Conservation (phyloP, 495 filamentous ascomycete genomes). For the Xylaria palmicola region DNA sequence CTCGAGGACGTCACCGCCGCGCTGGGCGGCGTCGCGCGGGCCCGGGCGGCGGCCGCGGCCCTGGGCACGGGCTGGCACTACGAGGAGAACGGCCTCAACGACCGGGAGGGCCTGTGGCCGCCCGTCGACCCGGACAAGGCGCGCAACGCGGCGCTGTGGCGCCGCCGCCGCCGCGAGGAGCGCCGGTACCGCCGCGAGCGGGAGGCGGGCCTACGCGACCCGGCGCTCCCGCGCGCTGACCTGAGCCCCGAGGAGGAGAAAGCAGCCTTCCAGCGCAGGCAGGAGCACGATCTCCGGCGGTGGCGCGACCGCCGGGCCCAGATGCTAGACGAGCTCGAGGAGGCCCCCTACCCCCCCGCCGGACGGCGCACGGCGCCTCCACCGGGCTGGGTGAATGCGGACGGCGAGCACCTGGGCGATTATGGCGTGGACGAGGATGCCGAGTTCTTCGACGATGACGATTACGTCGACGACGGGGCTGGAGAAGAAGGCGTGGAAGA, state of each 20-base stretch:
- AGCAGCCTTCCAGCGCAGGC: constrained; percentile 38
- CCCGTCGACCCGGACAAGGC: constrained; percentile 87
- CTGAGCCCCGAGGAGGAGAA: constrained; percentile 46
- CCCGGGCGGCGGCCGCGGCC: constrained; percentile 10
- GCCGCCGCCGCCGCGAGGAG: constrained; percentile 30
- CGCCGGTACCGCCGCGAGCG: constrained; percentile 57
- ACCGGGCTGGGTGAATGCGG: constrained; percentile 75
- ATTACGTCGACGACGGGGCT: background rate
- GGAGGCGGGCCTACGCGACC: constrained; percentile 27
- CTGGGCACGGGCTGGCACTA: constrained; percentile 59
- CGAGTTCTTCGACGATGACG: constrained; percentile 66
- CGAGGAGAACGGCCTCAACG: constrained; percentile 86
- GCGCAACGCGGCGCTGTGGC: constrained; percentile 42
- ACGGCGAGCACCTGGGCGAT: constrained; percentile 82
- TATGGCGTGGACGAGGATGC: constrained; percentile 88
- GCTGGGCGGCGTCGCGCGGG: background rate
- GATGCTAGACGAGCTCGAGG: constrained; percentile 42
- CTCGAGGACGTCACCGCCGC: background rate
- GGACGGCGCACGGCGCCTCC: background rate
- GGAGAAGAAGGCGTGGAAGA: background rate
- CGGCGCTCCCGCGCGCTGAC: constrained; percentile 1
- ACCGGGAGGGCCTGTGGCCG: constrained; percentile 68
- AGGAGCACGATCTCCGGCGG: constrained; percentile 27
- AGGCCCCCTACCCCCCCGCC: constrained; percentile 33
- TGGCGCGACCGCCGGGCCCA: constrained; percentile 22